Percentiles rank a stretch among this genome's conserved stretches.
These are phyloP conservation scores for Tieghemostelium lacteum DNA, from an alignment of 78 protist genomes.

Conservation along the genomic window DNA sequence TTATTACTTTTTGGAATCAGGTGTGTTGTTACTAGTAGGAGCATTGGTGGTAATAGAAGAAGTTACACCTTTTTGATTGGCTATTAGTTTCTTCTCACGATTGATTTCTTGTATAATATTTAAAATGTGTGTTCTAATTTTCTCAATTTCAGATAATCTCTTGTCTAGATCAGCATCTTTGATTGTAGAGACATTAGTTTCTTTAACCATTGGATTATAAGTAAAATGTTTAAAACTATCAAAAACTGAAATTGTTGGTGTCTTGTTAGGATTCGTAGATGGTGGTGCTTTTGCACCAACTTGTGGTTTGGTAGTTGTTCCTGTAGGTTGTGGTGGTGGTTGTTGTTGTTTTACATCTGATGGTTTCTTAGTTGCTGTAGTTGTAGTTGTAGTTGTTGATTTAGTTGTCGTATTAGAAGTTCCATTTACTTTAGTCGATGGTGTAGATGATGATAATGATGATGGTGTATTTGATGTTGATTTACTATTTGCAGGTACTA, in stretches of 20 bases:
- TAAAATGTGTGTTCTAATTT: background rate
- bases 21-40: too few relatives aligned
- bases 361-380: background rate
- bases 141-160: background rate
- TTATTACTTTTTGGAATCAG: too few relatives aligned
- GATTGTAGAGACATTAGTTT: too few relatives aligned
- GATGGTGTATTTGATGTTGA: background rate
- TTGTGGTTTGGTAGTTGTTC: background rate
- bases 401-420: background rate
- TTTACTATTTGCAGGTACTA: too few relatives aligned
- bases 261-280: background rate
- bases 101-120: background rate
- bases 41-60: too few relatives aligned
- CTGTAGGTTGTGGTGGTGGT: background rate
- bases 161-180: background rate
- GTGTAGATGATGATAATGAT: background rate
- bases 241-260: background rate
- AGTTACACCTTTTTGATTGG: too few relatives aligned
- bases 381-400: slow-evolving; percentile 1
- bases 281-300: background rate
- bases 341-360: background rate
- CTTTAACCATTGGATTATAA: background rate
- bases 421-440: background rate
- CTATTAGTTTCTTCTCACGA: too few relatives aligned
- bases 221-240: background rate